Evolutionary conservation across 2,329 filamentous ascomycete genomes (phyloP).

Genomic region (Paracoccidioides lutzii): DNA sequence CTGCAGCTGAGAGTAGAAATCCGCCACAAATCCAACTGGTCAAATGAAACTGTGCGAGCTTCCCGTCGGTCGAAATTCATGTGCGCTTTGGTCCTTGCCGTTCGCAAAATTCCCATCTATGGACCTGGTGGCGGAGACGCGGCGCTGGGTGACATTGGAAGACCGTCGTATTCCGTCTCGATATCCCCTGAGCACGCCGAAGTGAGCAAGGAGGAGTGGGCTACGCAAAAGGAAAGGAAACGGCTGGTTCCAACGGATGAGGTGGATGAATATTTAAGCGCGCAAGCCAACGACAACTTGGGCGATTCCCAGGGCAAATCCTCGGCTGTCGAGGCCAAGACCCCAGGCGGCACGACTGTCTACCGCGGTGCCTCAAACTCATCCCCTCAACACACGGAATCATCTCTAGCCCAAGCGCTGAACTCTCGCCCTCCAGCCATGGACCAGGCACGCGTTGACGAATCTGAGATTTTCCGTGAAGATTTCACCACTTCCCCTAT

Average conservation of each 20-base stretch:
- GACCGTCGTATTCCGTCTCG: constrained; percentile 69
- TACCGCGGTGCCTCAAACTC: constrained; percentile 18
- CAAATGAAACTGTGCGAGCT: constrained; percentile 70
- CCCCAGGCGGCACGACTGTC: constrained; percentile 16
- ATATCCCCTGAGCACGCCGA: constrained; percentile 57
- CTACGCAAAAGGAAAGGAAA: constrained; percentile 48
- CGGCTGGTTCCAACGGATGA: constrained; percentile 47
- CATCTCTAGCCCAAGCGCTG: constrained; percentile 22
- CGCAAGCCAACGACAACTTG: background rate
- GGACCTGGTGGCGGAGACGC: constrained; percentile 60
- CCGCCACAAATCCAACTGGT: constrained; percentile 86
- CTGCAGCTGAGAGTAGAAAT: constrained; percentile 71
- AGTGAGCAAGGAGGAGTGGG: constrained; percentile 47
- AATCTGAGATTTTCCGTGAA: constrained; percentile 18
- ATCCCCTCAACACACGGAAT: constrained; percentile 18
- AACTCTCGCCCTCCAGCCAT: constrained; percentile 23
- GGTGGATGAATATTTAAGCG: constrained; percentile 10
- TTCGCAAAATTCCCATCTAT: constrained; percentile 78
- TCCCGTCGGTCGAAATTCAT: constrained; percentile 89
- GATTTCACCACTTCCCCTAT: background rate
- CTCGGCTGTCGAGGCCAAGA: constrained; percentile 19
- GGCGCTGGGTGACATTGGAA: constrained; percentile 48
- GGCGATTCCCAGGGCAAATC: constrained; percentile 10
- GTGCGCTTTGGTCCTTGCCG: constrained; percentile 73
- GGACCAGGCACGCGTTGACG: constrained; percentile 19